Evolutionary conservation across 768 basidiomycete species (phyloP).

Genomic region (Suillus variegatus): DNA sequence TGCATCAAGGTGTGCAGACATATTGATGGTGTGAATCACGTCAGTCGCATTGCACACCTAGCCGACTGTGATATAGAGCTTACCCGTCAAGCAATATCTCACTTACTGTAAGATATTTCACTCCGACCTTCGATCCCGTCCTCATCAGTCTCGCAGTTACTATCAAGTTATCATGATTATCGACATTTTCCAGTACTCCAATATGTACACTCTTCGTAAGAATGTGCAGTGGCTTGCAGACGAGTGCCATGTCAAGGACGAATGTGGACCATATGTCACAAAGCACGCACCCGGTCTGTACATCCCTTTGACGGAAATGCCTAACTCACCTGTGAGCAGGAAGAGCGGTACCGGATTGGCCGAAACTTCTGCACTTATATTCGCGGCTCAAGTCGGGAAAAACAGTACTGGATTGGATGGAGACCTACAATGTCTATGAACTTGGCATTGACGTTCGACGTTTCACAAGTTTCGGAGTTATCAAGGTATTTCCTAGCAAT

Average conservation of each 20-base stretch:
- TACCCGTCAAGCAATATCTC: slow-evolving; percentile 85
- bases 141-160: slow-evolving; percentile 52
- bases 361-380: slow-evolving; percentile 83
- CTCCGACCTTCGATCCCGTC: background rate
- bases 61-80: slow-evolving; percentile 86
- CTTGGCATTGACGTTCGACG: slow-evolving; percentile 87
- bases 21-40: slow-evolving; percentile 92
- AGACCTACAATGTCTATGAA: slow-evolving; percentile 64
- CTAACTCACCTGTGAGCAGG: slow-evolving; percentile 35
- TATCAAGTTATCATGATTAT: slow-evolving; percentile 97
- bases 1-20: slow-evolving; percentile 64
- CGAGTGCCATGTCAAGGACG: slow-evolving; percentile 79
- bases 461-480: slow-evolving; percentile 97
- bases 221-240: slow-evolving; percentile 87
- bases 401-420: slow-evolving; percentile 88
- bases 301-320: background rate
- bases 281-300: slow-evolving; percentile 52
- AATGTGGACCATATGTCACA: slow-evolving; percentile 92
- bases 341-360: slow-evolving; percentile 76
- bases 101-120: slow-evolving; percentile 72
- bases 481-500: slow-evolving; percentile 59
- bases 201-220: slow-evolving; percentile 92
- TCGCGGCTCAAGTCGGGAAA: slow-evolving; percentile 82
- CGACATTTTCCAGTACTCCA: slow-evolving; percentile 97
- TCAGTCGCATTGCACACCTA: slow-evolving; percentile 86